A percentile compares a stretch with the other conserved stretches of the same genome.
These are phyloP conservation scores for Ceratocystis harringtonii DNA, from an alignment of 2,329 filamentous ascomycete genomes.

Conservation along the genomic window DNA sequence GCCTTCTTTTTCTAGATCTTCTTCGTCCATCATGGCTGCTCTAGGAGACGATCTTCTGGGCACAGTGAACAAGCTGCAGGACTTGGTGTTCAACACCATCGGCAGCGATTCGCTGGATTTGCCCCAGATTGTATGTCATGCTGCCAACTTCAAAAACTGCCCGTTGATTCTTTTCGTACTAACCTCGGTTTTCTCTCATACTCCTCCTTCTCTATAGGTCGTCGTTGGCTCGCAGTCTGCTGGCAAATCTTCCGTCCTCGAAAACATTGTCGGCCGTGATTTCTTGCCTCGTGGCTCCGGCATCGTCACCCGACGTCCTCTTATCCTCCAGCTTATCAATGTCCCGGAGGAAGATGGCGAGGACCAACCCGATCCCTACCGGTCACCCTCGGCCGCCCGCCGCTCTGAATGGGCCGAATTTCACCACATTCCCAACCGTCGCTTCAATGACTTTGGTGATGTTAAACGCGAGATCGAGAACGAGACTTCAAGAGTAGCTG, in stretches of 20 bases:
- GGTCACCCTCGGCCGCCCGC: conserved; percentile 54
- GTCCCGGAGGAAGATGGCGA: conserved; percentile 62
- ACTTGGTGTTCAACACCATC: conserved; percentile 98
- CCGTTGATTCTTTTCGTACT: conserved; percentile 17
- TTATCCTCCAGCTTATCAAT: conserved; percentile 98
- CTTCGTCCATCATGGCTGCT: conserved; percentile 55
- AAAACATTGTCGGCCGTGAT: conserved; percentile 96
- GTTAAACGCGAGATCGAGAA: conserved; percentile 96
- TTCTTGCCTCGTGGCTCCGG: conserved; percentile 92
- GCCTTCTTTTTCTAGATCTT: background rate
- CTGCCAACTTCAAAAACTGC: background rate
- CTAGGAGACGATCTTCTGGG: conserved; percentile 89
- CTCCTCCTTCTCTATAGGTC: conserved; percentile 42
- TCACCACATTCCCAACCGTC: conserved; percentile 78
- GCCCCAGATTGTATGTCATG: conserved; percentile 74
- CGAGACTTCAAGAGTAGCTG: conserved; percentile 80
- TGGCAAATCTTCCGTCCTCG: conserved; percentile 93
- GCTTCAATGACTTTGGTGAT: conserved; percentile 79
- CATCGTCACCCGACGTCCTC: conserved; percentile 83
- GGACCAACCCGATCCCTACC: conserved; percentile 57
- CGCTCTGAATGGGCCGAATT: conserved; percentile 82
- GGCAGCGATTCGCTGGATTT: conserved; percentile 95
- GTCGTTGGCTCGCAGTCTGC: conserved; percentile 97
- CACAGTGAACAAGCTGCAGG: conserved; percentile 96
- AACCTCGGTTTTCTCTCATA: conserved; percentile 15